Conservation (phyloP, 352 stramenopile genomes). For the Achlya hypogyna region DNA sequence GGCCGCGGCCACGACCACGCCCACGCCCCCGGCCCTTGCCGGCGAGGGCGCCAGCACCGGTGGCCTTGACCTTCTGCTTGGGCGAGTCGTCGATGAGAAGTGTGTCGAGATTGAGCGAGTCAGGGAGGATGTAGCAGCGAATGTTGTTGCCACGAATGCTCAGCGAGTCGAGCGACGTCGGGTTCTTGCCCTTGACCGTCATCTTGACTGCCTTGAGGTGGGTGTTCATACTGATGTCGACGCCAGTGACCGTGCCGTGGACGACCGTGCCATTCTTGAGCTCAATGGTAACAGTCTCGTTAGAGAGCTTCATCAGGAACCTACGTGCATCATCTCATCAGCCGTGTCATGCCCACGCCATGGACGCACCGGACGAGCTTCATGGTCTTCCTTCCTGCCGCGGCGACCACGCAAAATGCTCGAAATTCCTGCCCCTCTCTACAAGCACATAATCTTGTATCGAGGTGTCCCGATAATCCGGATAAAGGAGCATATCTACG, state of each 20-base stretch:
- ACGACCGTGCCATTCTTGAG: conserved; percentile 99
- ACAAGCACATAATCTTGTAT: conserved; percentile 1
- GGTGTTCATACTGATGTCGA: conserved; percentile 99
- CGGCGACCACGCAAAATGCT: conserved; percentile 19
- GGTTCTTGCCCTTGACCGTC: conserved; percentile 96
- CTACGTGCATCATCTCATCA: conserved; percentile 25
- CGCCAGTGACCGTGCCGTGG: conserved; percentile 95
- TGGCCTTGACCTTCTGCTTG: conserved; percentile 87
- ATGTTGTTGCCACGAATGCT: conserved; percentile 99
- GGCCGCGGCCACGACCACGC: conserved; percentile 60
- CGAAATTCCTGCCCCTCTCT: neutral
- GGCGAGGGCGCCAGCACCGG: conserved; percentile 35
- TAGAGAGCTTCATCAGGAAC: conserved; percentile 98
- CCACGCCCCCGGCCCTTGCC: conserved; percentile 60
- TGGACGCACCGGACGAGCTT: conserved; percentile 32
- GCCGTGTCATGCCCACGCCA: neutral
- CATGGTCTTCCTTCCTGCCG: conserved; percentile 19
- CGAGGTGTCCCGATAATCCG: conserved; percentile 8
- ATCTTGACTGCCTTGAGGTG: conserved; percentile 99
- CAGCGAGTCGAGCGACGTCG: conserved; percentile 93
- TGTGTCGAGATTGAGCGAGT: conserved; percentile 98
- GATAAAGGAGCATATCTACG: neutral
- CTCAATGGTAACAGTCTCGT: conserved; percentile 99
- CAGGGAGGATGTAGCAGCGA: conserved; percentile 89
- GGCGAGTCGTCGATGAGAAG: conserved; percentile 97